phyloP scores from a whole-genome alignment of 2,329 filamentous ascomycete species.

The Gaeumannomyces tritici region DNA sequence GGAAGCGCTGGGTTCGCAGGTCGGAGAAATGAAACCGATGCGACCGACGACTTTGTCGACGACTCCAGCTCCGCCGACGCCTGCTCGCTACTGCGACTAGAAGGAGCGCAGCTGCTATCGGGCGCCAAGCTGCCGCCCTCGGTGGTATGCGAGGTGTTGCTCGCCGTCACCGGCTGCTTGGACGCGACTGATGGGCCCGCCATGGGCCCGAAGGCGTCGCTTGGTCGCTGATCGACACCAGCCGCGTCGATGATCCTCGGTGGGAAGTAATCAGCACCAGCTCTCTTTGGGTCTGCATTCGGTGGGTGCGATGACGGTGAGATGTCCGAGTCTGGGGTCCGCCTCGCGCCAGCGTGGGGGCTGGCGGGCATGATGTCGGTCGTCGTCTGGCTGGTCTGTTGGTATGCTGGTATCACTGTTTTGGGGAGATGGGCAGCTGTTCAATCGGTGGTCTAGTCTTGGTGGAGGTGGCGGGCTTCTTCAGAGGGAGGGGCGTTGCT shows the following conservation, averaged over 20 bases:
- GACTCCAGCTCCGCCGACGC: constrained; percentile 7
- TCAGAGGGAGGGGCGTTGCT: not conserved
- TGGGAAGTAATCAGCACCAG: constrained; percentile 16
- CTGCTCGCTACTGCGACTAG: not conserved
- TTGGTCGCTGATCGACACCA: constrained; percentile 2
- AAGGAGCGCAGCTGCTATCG: not conserved
- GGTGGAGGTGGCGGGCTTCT: constrained; percentile 7
- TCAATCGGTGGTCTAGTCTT: constrained; percentile 7
- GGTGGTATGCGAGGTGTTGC: not conserved
- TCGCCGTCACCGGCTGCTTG: not conserved
- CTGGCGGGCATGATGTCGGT: not conserved
- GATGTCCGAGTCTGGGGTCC: constrained; percentile 30
- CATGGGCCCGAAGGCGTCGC: not conserved
- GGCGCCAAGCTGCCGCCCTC: not conserved
- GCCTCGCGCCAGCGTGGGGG: constrained; percentile 5
- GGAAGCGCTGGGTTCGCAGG: constrained; percentile 33
- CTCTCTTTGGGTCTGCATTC: constrained; percentile 12
- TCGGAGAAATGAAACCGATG: constrained; percentile 37
- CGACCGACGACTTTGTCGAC: constrained; percentile 34
- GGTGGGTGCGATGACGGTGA: constrained; percentile 28
- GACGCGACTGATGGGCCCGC: not conserved
- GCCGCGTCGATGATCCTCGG: constrained; percentile 4
- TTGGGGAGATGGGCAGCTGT: not conserved
- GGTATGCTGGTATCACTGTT: not conserved
- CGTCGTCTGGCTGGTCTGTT: not conserved